Percentiles rank a stretch among this genome's conserved stretches.
These are phyloP conservation scores for Chrysosphaeria jannelii DNA, from an alignment of 2,329 filamentous ascomycete genomes.

Conservation along the genomic window DNA sequence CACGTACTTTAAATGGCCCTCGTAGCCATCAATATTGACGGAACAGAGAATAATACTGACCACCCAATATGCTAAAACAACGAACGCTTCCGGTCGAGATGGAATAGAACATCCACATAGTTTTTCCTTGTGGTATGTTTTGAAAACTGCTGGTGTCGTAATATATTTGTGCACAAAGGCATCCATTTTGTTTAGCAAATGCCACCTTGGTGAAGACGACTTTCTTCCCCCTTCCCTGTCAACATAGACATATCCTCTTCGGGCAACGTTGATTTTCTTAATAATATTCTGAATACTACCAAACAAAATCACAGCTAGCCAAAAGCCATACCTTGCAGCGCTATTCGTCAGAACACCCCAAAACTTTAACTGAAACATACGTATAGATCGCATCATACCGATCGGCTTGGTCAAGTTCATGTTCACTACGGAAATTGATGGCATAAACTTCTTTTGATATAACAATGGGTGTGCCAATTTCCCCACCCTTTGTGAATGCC, in stretches of 20 bases:
- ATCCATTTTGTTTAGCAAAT: background rate
- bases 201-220: background rate
- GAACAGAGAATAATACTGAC: slow-evolving; percentile 2
- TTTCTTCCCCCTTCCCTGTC: slow-evolving; percentile 2
- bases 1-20: slow-evolving; percentile 1
- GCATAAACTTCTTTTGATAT: slow-evolving; percentile 1
- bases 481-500: background rate
- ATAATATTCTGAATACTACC: slow-evolving; percentile 3
- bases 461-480: background rate
- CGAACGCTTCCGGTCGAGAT: slow-evolving; percentile 4
- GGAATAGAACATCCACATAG: slow-evolving; percentile 5
- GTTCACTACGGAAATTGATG: too few species aligned
- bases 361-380: background rate
- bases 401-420: too few species aligned
- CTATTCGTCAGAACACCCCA: slow-evolving; percentile 1
- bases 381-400: too few species aligned
- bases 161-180: slow-evolving; percentile 3
- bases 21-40: slow-evolving; percentile 1
- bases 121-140: slow-evolving; percentile 3
- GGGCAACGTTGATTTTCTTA: slow-evolving; percentile 1
- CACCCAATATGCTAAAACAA: slow-evolving; percentile 4
- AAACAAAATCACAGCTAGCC: slow-evolving; percentile 3
- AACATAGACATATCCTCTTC: slow-evolving; percentile 1
- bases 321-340: slow-evolving; percentile 3
- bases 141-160: slow-evolving; percentile 3